phyloP scores from a whole-genome alignment of 2,329 filamentous ascomycete species.

The Fusarium algeriense region DNA sequence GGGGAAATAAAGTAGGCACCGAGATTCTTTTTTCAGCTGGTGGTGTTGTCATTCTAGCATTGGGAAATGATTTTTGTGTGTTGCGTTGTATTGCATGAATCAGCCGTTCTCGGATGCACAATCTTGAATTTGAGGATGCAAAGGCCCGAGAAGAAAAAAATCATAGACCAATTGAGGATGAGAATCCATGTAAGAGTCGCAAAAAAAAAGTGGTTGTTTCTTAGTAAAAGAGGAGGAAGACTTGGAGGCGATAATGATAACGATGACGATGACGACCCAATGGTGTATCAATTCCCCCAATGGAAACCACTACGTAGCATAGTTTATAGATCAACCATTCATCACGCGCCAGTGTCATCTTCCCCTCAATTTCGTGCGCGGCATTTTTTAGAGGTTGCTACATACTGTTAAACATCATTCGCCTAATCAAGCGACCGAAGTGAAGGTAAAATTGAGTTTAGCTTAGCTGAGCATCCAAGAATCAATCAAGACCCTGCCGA shows the following conservation, averaged over 20 bases:
- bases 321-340: conserved; percentile 20
- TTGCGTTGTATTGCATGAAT: conserved; percentile 8
- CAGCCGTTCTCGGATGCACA: background rate
- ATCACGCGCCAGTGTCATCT: conserved; percentile 29
- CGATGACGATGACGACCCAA: conserved; percentile 13
- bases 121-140: conserved; percentile 1
- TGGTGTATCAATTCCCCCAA: conserved; percentile 1
- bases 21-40: conserved; percentile 9
- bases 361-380: conserved; percentile 28
- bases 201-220: conserved; percentile 7
- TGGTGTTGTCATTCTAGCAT: conserved; percentile 13
- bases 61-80: background rate
- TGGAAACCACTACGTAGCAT: conserved; percentile 6
- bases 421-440: conserved; percentile 24
- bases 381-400: conserved; percentile 19
- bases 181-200: background rate
- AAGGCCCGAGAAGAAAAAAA: conserved; percentile 21
- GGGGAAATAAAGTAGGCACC: conserved; percentile 32
- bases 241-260: background rate
- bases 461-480: conserved; percentile 4
- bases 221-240: background rate
- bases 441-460: background rate
- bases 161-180: conserved; percentile 5
- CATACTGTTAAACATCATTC: conserved; percentile 7
- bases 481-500: background rate